Conservation (phyloP, 495 filamentous ascomycete species). For the Xylaria acuta region DNA sequence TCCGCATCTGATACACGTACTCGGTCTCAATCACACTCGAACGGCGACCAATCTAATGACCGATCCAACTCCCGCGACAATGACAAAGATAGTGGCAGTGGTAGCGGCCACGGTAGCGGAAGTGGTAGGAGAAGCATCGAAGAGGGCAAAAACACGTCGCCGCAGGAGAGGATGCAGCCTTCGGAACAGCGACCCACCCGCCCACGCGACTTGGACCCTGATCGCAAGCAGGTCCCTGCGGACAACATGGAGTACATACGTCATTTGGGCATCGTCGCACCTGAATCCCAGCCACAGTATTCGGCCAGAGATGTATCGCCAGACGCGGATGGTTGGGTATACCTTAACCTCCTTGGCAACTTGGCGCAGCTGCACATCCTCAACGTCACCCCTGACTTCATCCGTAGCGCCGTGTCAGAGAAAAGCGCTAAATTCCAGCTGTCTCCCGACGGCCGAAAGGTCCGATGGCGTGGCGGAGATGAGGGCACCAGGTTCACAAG, state of each 20-base stretch:
- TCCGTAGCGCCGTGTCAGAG: constrained; percentile 68
- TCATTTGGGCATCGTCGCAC: constrained; percentile 68
- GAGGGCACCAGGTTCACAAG: constrained; percentile 65
- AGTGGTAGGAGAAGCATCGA: constrained; percentile 34
- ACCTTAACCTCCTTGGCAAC: constrained; percentile 80
- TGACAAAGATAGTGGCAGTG: constrained; percentile 46
- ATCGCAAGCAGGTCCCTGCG: constrained; percentile 67
- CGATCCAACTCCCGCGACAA: constrained; percentile 49
- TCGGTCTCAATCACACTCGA: constrained; percentile 38
- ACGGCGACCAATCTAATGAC: constrained; percentile 50
- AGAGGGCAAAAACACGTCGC: constrained; percentile 46
- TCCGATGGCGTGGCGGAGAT: constrained; percentile 73
- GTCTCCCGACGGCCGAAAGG: constrained; percentile 72
- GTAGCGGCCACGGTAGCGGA: constrained; percentile 38
- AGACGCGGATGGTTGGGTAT: constrained; percentile 73
- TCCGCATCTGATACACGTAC: constrained; percentile 36
- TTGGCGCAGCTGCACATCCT: constrained; percentile 81
- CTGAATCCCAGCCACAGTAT: constrained; percentile 41
- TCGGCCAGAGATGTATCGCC: constrained; percentile 54
- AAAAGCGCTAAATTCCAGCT: constrained; percentile 74
- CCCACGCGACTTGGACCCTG: constrained; percentile 73
- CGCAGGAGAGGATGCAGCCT: constrained; percentile 47
- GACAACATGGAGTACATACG: constrained; percentile 80
- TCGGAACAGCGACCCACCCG: constrained; percentile 74
- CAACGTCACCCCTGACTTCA: constrained; percentile 75